Percentiles rank a stretch among this genome's conserved stretches.
These are phyloP conservation scores for Vitis rupestris DNA, from an alignment of 164 flowering plant species.

Conservation along the genomic window DNA sequence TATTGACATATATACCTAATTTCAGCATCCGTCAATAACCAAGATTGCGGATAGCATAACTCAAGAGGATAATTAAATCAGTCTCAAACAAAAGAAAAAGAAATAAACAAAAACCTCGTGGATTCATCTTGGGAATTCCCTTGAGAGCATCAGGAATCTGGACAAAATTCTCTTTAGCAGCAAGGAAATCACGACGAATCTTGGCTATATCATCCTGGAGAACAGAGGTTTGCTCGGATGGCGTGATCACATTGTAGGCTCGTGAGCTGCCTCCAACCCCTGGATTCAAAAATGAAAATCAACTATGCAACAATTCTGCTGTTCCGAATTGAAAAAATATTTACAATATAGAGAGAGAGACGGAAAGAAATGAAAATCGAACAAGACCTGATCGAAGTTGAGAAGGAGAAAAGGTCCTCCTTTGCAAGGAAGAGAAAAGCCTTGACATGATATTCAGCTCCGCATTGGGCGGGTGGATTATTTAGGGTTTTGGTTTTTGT, in stretches of 20 bases:
- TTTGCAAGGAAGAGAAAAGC: constrained; percentile 17
- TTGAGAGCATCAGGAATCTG: constrained; percentile 69
- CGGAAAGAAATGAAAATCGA: neutral
- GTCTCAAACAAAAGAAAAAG: neutral
- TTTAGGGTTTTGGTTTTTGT: too few species aligned
- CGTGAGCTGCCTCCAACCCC: constrained; percentile 28
- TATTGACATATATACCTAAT: constrained; percentile 86
- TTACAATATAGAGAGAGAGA: neutral
- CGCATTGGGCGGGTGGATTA: too few species aligned
- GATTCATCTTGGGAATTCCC: constrained; percentile 82
- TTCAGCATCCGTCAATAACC: constrained; percentile 2
- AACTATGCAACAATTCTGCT: neutral
- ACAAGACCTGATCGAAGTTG: constrained; percentile 22
- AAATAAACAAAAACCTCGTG: constrained; percentile 48
- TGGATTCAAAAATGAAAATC: constrained; percentile 5
- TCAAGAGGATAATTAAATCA: neutral
- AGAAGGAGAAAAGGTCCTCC: constrained; percentile 11
- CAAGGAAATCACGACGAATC: constrained; percentile 53
- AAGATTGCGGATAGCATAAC: neutral
- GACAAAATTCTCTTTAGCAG: constrained; percentile 59
- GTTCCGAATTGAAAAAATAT: neutral
- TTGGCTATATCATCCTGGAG: constrained; percentile 41
- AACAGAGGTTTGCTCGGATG: constrained; percentile 18
- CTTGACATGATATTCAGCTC: too few species aligned
- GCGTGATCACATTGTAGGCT: constrained; percentile 14